Evolutionary conservation across 2,329 filamentous ascomycete species (phyloP), one percentile per base, ranked within the genome.

Genomic region (Alternaria tenuissima): DNA sequence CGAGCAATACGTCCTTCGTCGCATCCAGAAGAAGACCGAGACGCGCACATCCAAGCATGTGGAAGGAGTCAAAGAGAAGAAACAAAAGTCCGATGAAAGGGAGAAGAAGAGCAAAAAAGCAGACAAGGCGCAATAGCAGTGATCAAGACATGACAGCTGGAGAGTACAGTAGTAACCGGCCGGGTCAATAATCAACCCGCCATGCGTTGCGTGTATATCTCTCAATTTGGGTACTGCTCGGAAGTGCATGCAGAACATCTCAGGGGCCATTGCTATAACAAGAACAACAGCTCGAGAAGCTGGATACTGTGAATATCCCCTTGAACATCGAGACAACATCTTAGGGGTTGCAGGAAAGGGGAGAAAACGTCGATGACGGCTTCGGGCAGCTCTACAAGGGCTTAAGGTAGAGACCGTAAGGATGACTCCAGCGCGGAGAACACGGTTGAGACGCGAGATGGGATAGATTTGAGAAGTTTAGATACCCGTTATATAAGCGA

Each of bases 1-100:
- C 6, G 75, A 80, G 39, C 65, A 69, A 14, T 81, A 78, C 55
- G 59, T 76, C 28, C 62, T 68, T n/a, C 70, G 73, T 16, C 71
- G 76, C 26, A 71, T 76, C 14, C 69, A 73, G 47, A 79, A 78
- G 65, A 79, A 77, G 52, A 62, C 54, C 1, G 65, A 66, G 28
- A 67, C 69, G 53, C 66, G 59, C 26, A 48, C 55, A 22, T 38
- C 44, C 1, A 57, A 63, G 46, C 52, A 39, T 14, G n/a, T 26
- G 2, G 49, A 43, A 9, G n/a, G 2, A 1, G n/a, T 26, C 8
- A 42, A 60, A 18, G 39, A 16, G 3, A 59, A 52, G 46, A 59
- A 46, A 18, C 22, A 16, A 22, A 55, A 51, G 32, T 18, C 48
- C 2, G 32, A 52, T n/a, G 39, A 38, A 16, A 22, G 16, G 48